These are phyloP conservation scores for Clonostachys byssicola DNA, from an alignment of 2,329 filamentous ascomycete species.

Conservation along the genomic window DNA sequence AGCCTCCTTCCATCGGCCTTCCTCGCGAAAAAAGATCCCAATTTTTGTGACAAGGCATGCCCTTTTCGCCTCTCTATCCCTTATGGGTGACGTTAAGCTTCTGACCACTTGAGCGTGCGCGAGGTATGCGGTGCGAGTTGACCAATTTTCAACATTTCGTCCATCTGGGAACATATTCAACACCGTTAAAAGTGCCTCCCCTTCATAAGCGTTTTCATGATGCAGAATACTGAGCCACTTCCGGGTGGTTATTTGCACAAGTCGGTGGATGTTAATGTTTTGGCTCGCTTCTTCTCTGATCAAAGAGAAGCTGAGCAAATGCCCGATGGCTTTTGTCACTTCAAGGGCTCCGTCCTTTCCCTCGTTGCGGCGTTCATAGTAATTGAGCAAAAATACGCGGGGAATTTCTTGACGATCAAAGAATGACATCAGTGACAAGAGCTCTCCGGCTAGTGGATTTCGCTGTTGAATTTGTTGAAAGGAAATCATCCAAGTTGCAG, in stretches of 20 bases:
- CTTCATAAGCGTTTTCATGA: too few relatives aligned
- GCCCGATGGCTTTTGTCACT: constrained; percentile 10
- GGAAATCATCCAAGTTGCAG: constrained; percentile 24
- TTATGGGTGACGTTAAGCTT: too few relatives aligned
- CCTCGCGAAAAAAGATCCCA: too few relatives aligned
- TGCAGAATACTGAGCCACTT: constrained; percentile 15
- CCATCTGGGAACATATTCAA: too few relatives aligned
- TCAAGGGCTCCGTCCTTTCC: background rate
- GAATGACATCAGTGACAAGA: constrained; percentile 22
- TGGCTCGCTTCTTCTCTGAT: constrained; percentile 8
- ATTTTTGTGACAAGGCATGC: too few relatives aligned
- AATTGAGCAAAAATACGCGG: constrained; percentile 8
- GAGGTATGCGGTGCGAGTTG: too few relatives aligned
- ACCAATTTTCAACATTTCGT: too few relatives aligned
- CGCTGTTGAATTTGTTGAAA: constrained; percentile 22
- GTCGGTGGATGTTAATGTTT: constrained; percentile 19
- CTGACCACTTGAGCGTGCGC: too few relatives aligned
- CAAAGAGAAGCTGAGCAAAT: constrained; percentile 18
- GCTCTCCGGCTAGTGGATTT: constrained; percentile 11
- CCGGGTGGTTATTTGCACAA: constrained; percentile 23
- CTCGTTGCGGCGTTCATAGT: background rate
- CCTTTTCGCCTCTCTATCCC: too few relatives aligned
- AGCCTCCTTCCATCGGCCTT: too few relatives aligned
- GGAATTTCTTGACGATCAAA: constrained; percentile 22
- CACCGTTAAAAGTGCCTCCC: too few relatives aligned